Conservation (phyloP, 2,329 filamentous ascomycete genomes). For the Phaeosphaeria sp. region DNA sequence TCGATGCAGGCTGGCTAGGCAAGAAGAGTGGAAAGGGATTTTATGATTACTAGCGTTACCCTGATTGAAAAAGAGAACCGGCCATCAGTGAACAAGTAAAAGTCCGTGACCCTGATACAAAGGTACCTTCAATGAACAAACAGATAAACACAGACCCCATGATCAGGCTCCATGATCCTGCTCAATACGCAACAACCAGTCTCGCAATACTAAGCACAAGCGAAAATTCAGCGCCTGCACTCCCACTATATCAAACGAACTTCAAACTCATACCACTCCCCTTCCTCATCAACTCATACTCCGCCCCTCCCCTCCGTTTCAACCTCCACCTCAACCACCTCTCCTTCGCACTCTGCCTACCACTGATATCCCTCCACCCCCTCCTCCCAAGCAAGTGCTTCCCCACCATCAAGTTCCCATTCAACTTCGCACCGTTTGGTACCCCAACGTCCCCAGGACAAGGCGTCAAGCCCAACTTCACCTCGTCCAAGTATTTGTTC, state of each 20-base stretch:
- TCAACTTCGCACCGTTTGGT: neutral
- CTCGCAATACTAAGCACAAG: neutral
- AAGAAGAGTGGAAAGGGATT: conserved; percentile 98
- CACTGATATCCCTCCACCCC: neutral
- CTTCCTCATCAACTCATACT: neutral
- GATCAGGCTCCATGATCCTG: neutral
- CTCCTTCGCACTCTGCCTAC: neutral
- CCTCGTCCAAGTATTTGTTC: neutral
- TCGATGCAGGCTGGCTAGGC: conserved; percentile 95
- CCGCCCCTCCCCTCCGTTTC: neutral
- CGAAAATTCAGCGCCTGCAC: too few species aligned
- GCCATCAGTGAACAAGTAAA: neutral
- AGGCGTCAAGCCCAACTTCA: neutral
- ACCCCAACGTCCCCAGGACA: neutral
- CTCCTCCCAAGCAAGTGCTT: neutral
- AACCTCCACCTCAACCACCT: conserved; percentile 3
- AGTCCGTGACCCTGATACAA: neutral
- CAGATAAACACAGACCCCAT: neutral
- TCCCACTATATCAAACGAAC: neutral
- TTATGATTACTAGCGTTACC: conserved; percentile 79
- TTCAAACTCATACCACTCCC: neutral
- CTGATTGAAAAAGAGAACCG: too few species aligned
- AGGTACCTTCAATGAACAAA: neutral
- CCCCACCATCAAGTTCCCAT: neutral
- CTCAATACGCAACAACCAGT: too few species aligned